Conservation (phyloP, 1,284 basidiomycete genomes). For the Boletellus deceptivus region DNA sequence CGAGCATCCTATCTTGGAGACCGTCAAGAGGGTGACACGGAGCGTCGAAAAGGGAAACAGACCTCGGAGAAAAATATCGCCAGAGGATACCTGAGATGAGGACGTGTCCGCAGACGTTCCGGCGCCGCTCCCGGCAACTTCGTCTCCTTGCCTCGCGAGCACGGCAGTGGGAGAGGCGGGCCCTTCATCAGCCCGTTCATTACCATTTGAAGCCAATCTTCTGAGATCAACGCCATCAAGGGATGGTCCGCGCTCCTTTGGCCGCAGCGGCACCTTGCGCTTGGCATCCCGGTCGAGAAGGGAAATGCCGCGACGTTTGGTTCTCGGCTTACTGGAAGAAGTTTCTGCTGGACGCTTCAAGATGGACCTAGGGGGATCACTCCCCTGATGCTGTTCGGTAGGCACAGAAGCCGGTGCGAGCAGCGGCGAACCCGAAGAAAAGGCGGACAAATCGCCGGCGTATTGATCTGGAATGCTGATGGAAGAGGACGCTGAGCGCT, state of each 20-base stretch:
- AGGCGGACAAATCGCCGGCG: conserved; percentile 10
- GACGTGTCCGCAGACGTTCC: conserved; percentile 44
- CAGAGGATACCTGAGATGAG: conserved; percentile 32
- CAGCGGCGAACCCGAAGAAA: conserved; percentile 28
- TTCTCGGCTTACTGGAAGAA: conserved; percentile 6
- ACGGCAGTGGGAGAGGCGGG: conserved; percentile 60
- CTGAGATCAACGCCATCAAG: neutral
- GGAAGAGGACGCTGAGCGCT: conserved; percentile 14
- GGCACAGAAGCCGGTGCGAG: conserved; percentile 13
- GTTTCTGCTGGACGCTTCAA: conserved; percentile 18
- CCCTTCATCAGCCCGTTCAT: conserved; percentile 23
- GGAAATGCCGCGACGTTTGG: conserved; percentile 15
- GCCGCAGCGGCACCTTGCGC: conserved; percentile 7
- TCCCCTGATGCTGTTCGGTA: conserved; percentile 6
- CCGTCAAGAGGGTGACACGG: conserved; percentile 13
- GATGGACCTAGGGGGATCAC: conserved; percentile 24
- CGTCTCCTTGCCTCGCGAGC: conserved; percentile 50
- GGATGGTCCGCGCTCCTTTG: neutral
- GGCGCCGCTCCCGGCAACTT: conserved; percentile 59
- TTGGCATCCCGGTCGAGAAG: conserved; percentile 15
- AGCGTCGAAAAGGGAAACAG: conserved; percentile 10
- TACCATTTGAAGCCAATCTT: conserved; percentile 28
- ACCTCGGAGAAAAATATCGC: conserved; percentile 65
- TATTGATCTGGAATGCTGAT: conserved; percentile 16
- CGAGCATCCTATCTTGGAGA: conserved; percentile 76